Percentiles rank a stretch among this genome's conserved stretches.
Conservation (phyloP, 768 basidiomycete species). For the Termitomyces heimii region DNA sequence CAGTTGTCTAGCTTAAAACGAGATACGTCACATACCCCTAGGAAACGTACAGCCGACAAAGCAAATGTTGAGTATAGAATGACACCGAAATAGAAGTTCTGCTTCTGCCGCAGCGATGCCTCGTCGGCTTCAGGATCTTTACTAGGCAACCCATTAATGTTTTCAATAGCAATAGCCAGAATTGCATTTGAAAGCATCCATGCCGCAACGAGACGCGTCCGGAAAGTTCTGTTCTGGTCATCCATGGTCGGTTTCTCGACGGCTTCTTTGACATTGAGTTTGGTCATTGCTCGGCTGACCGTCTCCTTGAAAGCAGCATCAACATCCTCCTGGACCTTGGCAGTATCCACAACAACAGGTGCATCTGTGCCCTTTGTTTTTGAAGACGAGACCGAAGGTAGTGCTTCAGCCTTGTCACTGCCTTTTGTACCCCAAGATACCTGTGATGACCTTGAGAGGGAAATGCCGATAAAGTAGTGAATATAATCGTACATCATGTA, state of each 20-base stretch:
- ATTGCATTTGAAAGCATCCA: constrained; percentile 76
- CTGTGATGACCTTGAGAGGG: constrained; percentile 22
- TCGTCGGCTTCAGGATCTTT: constrained; percentile 32
- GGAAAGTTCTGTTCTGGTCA: constrained; percentile 90
- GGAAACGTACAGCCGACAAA: constrained; percentile 66
- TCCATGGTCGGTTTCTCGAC: constrained; percentile 80
- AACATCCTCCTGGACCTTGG: constrained; percentile 80
- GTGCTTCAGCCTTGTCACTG: constrained; percentile 87
- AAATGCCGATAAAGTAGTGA: not conserved
- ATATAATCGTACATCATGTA: constrained; percentile 66
- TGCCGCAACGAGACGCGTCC: constrained; percentile 75
- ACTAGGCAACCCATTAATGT: constrained; percentile 56
- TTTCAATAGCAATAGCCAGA: constrained; percentile 72
- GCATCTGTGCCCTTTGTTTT: constrained; percentile 72
- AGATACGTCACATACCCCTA: constrained; percentile 49
- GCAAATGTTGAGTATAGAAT: constrained; percentile 79
- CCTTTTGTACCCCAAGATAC: constrained; percentile 96
- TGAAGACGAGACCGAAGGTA: constrained; percentile 84
- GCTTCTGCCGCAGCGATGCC: constrained; percentile 31
- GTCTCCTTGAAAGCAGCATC: constrained; percentile 91
- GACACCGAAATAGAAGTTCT: constrained; percentile 62
- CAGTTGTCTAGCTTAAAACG: not conserved
- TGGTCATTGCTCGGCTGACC: constrained; percentile 80
- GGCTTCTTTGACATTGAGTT: constrained; percentile 58
- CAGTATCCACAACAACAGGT: constrained; percentile 81